Conservation (phyloP, 2,329 filamentous ascomycete genomes). For the Phaeosphaeriaceae sp. region DNA sequence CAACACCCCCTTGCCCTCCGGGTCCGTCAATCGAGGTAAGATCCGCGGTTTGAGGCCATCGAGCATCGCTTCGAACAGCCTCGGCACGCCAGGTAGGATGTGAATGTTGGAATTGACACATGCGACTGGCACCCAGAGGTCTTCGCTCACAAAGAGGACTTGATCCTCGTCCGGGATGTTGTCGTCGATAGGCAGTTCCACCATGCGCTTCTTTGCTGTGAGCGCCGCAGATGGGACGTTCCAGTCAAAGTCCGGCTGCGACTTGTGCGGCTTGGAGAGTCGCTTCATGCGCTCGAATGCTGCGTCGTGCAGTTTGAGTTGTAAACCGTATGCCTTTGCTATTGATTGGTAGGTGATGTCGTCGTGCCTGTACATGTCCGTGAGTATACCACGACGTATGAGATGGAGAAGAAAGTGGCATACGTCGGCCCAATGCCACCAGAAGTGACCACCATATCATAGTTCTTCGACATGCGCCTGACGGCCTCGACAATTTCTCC, state of each 20-base stretch:
- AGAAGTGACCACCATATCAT: slow-evolving; percentile 94
- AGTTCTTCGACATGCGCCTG: slow-evolving; percentile 82
- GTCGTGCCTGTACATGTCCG: slow-evolving; percentile 72
- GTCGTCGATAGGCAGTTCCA: slow-evolving; percentile 80
- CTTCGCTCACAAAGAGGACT: slow-evolving; percentile 77
- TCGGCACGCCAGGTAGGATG: slow-evolving; percentile 88
- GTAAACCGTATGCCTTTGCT: slow-evolving; percentile 83
- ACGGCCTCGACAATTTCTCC: slow-evolving; percentile 88
- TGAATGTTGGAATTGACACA: slow-evolving; percentile 94
- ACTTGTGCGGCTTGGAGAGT: slow-evolving; percentile 75
- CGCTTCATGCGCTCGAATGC: slow-evolving; percentile 84
- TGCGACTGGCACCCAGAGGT: slow-evolving; percentile 88
- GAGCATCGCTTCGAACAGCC: slow-evolving; percentile 80
- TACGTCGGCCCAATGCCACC: slow-evolving; percentile 93
- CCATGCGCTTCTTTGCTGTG: slow-evolving; percentile 88
- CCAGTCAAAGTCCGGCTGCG: slow-evolving; percentile 82
- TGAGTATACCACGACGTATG: slow-evolving; percentile 14
- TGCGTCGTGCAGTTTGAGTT: slow-evolving; percentile 77
- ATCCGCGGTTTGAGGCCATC: slow-evolving; percentile 76
- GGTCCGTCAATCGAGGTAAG: slow-evolving; percentile 75
- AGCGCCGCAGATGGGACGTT: slow-evolving; percentile 79
- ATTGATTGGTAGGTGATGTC: slow-evolving; percentile 97
- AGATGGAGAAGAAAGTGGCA: slow-evolving; percentile 3
- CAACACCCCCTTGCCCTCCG: slow-evolving; percentile 79
- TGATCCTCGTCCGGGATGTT: slow-evolving; percentile 71